A percentile compares a stretch with the other conserved stretches of the same genome.
phyloP scores from a whole-genome alignment of 163 green algal genomes.

The Chlamydomonas reinhardtii region DNA sequence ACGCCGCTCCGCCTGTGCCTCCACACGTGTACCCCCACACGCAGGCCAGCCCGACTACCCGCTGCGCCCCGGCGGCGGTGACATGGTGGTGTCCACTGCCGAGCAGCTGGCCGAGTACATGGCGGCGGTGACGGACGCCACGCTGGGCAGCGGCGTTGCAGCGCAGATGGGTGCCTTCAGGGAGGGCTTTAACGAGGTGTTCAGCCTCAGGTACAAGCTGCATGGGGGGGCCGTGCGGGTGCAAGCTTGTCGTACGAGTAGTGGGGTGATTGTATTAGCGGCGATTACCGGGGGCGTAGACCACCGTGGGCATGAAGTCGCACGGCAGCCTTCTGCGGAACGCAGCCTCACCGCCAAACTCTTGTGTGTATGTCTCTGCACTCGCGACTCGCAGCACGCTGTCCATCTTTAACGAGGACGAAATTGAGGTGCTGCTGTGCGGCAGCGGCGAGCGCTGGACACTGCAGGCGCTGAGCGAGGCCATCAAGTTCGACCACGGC shows the following conservation, averaged over 20 bases:
- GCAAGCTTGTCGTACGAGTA: no score
- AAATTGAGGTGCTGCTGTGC: slow-evolving; percentile 96
- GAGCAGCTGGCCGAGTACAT: slow-evolving; percentile 88
- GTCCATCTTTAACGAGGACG: slow-evolving; percentile 87
- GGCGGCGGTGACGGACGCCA: slow-evolving; percentile 88
- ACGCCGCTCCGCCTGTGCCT: no score
- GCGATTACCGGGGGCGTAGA: no score
- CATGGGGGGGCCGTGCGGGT: background rate
- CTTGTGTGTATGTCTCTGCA: no score
- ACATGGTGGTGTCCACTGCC: slow-evolving; percentile 65
- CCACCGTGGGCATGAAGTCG: no score
- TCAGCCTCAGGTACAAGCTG: slow-evolving; percentile 56
- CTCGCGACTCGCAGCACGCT: slow-evolving; percentile 42
- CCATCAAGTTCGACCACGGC: slow-evolving; percentile 97
- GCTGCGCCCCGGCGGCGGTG: slow-evolving; percentile 73
- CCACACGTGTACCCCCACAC: no score
- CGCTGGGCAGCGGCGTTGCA: slow-evolving; percentile 81
- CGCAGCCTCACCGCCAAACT: no score
- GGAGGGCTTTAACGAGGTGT: slow-evolving; percentile 84
- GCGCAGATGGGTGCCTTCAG: slow-evolving; percentile 86
- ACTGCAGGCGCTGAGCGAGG: slow-evolving; percentile 78
- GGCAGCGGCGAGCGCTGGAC: slow-evolving; percentile 89
- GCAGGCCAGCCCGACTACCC: slow-evolving; percentile 80
- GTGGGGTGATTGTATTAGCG: no score
- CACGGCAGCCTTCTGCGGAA: no score